Evolutionary conservation across 352 stramenopile species (phyloP).

Genomic region (Phytophthora brassicae): DNA sequence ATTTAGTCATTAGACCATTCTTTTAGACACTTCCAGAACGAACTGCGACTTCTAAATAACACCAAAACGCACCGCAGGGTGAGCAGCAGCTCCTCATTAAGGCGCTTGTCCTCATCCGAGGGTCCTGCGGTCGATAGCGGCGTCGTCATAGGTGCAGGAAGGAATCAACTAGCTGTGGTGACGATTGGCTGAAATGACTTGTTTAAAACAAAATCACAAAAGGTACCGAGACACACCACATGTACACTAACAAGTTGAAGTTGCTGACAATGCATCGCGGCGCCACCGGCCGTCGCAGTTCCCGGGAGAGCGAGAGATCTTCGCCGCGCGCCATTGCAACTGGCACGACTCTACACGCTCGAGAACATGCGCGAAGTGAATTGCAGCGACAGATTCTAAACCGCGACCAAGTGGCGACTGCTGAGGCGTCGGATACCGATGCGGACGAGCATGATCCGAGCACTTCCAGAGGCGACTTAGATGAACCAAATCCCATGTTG

Average conservation of each 20-base stretch:
- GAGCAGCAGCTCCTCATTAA: conserved; percentile 66
- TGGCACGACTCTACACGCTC: conserved; percentile 6
- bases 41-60: background rate
- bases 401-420: background rate
- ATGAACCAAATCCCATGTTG: background rate
- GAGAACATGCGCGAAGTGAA: conserved; percentile 13
- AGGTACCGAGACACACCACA: too few relatives aligned
- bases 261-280: too few relatives aligned
- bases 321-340: conserved; percentile 3
- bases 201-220: too few relatives aligned
- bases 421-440: conserved; percentile 10
- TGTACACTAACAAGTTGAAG: too few relatives aligned
- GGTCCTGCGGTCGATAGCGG: conserved; percentile 74
- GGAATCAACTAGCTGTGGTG: background rate
- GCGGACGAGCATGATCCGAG: background rate
- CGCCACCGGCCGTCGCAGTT: conserved; percentile 4
- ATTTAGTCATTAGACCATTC: too few relatives aligned
- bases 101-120: conserved; percentile 61
- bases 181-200: conserved; percentile 1
- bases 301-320: background rate
- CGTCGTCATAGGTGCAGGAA: conserved; percentile 46
- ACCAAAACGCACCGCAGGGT: conserved; percentile 48
- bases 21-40: conserved; percentile 1
- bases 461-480: background rate
- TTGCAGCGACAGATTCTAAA: background rate